Evolutionary conservation across 805 yeast species (phyloP).

Genomic region (Kluyveromyces starmeri): DNA sequence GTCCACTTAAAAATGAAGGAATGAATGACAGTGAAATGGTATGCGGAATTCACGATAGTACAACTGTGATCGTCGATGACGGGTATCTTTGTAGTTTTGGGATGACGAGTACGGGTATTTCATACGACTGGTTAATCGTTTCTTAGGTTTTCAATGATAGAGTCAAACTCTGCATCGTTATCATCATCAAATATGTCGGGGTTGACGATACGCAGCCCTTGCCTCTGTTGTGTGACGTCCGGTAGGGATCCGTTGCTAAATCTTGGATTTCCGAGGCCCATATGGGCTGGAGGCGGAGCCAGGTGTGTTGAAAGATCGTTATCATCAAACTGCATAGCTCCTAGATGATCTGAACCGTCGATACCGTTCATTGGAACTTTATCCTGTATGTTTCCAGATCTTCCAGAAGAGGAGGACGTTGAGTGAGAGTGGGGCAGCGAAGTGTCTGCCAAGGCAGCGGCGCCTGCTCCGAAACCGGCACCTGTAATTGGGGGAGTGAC

Average conservation of each 20-base stretch:
- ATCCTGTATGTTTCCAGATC: slow-evolving; percentile 9
- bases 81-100: too few species aligned
- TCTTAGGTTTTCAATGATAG: slow-evolving; percentile 2
- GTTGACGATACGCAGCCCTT: slow-evolving; percentile 43
- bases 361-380: slow-evolving; percentile 7
- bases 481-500: slow-evolving; percentile 14
- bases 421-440: slow-evolving; percentile 5
- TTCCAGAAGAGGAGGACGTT: slow-evolving; percentile 1
- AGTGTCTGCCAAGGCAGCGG: slow-evolving; percentile 3
- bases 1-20: too few species aligned
- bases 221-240: slow-evolving; percentile 34
- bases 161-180: slow-evolving; percentile 1
- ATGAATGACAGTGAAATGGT: too few species aligned
- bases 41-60: too few species aligned
- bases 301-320: slow-evolving; percentile 4
- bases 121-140: background rate
- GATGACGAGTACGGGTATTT: too few species aligned
- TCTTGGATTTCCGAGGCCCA: slow-evolving; percentile 36
- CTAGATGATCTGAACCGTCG: background rate
- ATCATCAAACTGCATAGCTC: slow-evolving; percentile 1
- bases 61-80: too few species aligned
- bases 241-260: slow-evolving; percentile 49
- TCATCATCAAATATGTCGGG: slow-evolving; percentile 24
- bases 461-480: slow-evolving; percentile 6
- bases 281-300: slow-evolving; percentile 20